A percentile compares a stretch with the other conserved stretches of the same genome.
phyloP scores from a whole-genome alignment of 306 rosid genomes.

The Rosa multiflora region DNA sequence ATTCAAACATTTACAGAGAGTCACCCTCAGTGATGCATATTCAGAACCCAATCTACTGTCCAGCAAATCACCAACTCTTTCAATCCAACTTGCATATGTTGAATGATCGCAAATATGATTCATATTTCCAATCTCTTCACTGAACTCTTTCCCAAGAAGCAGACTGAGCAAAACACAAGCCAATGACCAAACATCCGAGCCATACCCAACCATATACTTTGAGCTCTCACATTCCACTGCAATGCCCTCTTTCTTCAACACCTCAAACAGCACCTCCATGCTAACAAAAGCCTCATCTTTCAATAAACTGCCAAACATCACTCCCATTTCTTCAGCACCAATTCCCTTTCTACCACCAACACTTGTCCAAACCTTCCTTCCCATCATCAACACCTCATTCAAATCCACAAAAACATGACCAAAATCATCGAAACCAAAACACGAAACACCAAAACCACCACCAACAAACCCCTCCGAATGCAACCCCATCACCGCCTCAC shows the following conservation, averaged over 20 bases:
- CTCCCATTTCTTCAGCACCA: slow-evolving; percentile 31
- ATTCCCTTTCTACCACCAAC: slow-evolving; percentile 22
- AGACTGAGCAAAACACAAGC: slow-evolving; percentile 58
- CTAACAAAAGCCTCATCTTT: slow-evolving; percentile 40
- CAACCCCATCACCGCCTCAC: slow-evolving; percentile 66
- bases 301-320: slow-evolving; percentile 29
- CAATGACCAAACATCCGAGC: slow-evolving; percentile 78
- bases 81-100: slow-evolving; percentile 51
- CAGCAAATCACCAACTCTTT: slow-evolving; percentile 51
- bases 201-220: slow-evolving; percentile 38
- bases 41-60: slow-evolving; percentile 53
- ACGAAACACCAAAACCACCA: slow-evolving; percentile 58
- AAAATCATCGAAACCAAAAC: slow-evolving; percentile 61
- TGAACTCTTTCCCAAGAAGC: slow-evolving; percentile 53
- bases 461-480: slow-evolving; percentile 55
- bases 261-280: slow-evolving; percentile 64
- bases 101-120: slow-evolving; percentile 36
- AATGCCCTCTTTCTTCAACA: slow-evolving; percentile 40
- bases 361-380: slow-evolving; percentile 42
- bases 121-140: slow-evolving; percentile 30
- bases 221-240: slow-evolving; percentile 35
- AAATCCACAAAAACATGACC: slow-evolving; percentile 60
- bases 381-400: slow-evolving; percentile 54
- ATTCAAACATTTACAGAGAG: slow-evolving; percentile 57
- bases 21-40: slow-evolving; percentile 42